phyloP scores from a whole-genome alignment of 768 basidiomycete genomes.

The Pleurotus tuoliensis region DNA sequence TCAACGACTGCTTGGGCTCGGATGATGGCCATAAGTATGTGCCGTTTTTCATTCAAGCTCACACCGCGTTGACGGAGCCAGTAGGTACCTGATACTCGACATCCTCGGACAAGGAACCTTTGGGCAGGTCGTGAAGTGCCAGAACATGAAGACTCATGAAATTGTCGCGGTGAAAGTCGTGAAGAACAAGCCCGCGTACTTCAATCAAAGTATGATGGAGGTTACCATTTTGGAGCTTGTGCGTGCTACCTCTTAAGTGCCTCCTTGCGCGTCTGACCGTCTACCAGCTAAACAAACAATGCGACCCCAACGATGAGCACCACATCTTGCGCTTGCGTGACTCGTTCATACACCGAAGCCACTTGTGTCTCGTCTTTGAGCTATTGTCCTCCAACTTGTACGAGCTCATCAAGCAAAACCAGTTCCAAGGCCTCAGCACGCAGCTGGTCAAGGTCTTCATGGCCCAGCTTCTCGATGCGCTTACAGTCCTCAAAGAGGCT shows the following conservation, averaged over 20 bases:
- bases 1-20: conserved; percentile 94
- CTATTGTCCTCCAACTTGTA: conserved; percentile 95
- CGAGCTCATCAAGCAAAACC: conserved; percentile 99
- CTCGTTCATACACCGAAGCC: conserved; percentile 94
- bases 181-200: conserved; percentile 99
- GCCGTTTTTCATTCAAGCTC: conserved; percentile 9
- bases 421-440: conserved; percentile 95
- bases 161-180: conserved; percentile 99
- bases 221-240: conserved; percentile 96
- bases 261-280: conserved; percentile 6
- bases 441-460: conserved; percentile 99
- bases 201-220: conserved; percentile 99
- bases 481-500: conserved; percentile 92
- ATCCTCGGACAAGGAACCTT: conserved; percentile 99
- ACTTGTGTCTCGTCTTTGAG: conserved; percentile 97
- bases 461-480: conserved; percentile 87
- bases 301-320: conserved; percentile 92
- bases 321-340: conserved; percentile 94
- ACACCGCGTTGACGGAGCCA: conserved; percentile 12
- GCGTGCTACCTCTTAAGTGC: conserved; percentile 26
- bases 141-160: conserved; percentile 99
- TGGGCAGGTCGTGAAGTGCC: conserved; percentile 99
- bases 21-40: conserved; percentile 94
- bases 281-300: conserved; percentile 84
- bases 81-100: conserved; percentile 93